Evolutionary conservation across 2,329 filamentous ascomycete genomes (phyloP).

Genomic region (Trichophyton mentagrophytes): DNA sequence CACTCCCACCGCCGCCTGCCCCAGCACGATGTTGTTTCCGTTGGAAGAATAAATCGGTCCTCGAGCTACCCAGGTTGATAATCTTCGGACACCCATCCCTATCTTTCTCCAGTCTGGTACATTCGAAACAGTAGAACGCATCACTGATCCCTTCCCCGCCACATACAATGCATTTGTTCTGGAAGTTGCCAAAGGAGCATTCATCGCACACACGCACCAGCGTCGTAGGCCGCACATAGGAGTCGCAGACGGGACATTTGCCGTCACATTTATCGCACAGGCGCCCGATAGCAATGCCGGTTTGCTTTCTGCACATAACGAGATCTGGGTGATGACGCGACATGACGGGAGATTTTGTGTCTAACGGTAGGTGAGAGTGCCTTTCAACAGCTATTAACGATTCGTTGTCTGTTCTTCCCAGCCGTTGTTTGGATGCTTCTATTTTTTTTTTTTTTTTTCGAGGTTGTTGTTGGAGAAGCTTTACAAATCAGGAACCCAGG

Average conservation of each 20-base stretch:
- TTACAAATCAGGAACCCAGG: too few relatives aligned
- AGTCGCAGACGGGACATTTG: slow-evolving; percentile 98
- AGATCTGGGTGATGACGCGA: slow-evolving; percentile 95
- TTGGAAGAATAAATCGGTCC: slow-evolving; percentile 78
- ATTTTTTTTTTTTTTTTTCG: background rate
- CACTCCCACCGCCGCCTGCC: background rate
- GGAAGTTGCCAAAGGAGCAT: slow-evolving; percentile 98
- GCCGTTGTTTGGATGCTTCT: background rate
- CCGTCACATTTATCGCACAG: slow-evolving; percentile 99
- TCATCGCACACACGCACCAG: slow-evolving; percentile 98
- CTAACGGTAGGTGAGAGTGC: background rate
- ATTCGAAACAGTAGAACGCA: slow-evolving; percentile 99
- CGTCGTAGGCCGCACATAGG: slow-evolving; percentile 93
- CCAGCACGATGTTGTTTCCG: slow-evolving; percentile 42
- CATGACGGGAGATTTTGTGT: slow-evolving; percentile 41
- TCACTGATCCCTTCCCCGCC: slow-evolving; percentile 96
- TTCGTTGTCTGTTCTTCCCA: background rate
- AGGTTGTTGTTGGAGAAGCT: too few relatives aligned
- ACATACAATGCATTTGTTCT: slow-evolving; percentile 99
- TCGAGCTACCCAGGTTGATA: slow-evolving; percentile 89
- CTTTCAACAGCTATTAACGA: background rate
- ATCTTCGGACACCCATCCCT: slow-evolving; percentile 97
- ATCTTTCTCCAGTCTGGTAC: slow-evolving; percentile 91
- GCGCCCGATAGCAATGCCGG: slow-evolving; percentile 93
- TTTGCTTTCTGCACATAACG: slow-evolving; percentile 98